These are phyloP conservation scores for Mycena metata DNA, from an alignment of 768 basidiomycete genomes.

Conservation along the genomic window DNA sequence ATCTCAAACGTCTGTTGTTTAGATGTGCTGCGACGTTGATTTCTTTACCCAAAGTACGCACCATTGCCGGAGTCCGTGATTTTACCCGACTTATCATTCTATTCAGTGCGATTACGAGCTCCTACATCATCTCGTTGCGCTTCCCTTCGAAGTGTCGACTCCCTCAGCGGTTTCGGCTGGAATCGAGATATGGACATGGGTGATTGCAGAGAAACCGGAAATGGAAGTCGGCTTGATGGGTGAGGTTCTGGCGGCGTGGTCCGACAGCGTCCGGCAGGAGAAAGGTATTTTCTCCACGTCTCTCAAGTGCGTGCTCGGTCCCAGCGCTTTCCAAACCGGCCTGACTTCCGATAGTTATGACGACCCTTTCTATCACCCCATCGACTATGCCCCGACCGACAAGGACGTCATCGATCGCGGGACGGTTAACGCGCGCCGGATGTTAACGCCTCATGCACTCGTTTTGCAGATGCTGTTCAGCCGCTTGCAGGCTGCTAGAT, in stretches of 20 bases:
- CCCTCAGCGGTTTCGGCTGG: slow-evolving; percentile 89
- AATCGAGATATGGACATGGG: slow-evolving; percentile 97
- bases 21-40: slow-evolving; percentile 88
- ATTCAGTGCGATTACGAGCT: slow-evolving; percentile 82
- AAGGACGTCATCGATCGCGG: slow-evolving; percentile 85
- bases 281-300: slow-evolving; percentile 87
- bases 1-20: slow-evolving; percentile 88
- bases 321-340: slow-evolving; percentile 5
- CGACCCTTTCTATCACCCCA: slow-evolving; percentile 89
- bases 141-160: slow-evolving; percentile 92
- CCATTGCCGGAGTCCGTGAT: neutral
- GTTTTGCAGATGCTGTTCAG: slow-evolving; percentile 92
- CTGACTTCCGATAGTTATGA: slow-evolving; percentile 70
- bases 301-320: slow-evolving; percentile 73
- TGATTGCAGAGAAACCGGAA: slow-evolving; percentile 86
- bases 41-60: slow-evolving; percentile 69
- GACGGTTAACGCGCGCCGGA: slow-evolving; percentile 74
- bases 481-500: slow-evolving; percentile 93
- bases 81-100: slow-evolving; percentile 6
- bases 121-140: slow-evolving; percentile 85
- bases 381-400: slow-evolving; percentile 92
- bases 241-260: slow-evolving; percentile 91
- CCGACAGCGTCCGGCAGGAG: slow-evolving; percentile 79
- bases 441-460: slow-evolving; percentile 86
- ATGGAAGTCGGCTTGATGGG: slow-evolving; percentile 88